Base-by-base conservation (phyloP, 2,329 filamentous ascomycete genomes). In the Aspergillus intermedius region DNA sequence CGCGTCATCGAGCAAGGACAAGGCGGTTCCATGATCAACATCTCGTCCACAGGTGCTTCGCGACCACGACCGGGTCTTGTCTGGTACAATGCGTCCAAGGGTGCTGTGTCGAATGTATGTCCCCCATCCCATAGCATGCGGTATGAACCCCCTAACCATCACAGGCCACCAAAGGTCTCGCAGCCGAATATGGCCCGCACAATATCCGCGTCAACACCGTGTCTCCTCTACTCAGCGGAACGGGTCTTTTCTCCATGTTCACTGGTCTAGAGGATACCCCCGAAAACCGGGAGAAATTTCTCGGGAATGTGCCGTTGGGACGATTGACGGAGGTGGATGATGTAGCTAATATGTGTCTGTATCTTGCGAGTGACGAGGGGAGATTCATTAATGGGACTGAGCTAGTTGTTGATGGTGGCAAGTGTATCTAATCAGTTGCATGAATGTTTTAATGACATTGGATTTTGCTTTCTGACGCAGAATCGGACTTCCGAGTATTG, bases 321-420 rank as follows among this genome's bases (percentile, higher is more conserved):
- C 61, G 72, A 15, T 54, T 70, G 23, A 69, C 68, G n/a, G 69
- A 72, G 13, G 63, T 67, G 2, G 71, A 75, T 8, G 86, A 90
- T 63, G 78, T 90, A 32, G 85, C 83, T 2, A 87, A 87, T 59
- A 83, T 84, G 22, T 83, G 80, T 52, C 75, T 83, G 15, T 90
- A 84, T 61, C 65, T 90, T 42, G 83, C 83, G 2, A 86, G 83
- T 50, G 82, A 88, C 23, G 86, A 89, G 60, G 83, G 82, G 0
- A 76, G 73, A 3, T 88, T 89, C 58, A 79, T 90, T 53, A 88
- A 84, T 0, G 86, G 86, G 0, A 76, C 83, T n/a, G 84, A 86
- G 53, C 71, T 88, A 52, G 79, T 86, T 46, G 78, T 85, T 40
- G 79, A 83, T 67, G 80, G 80, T 37, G 77, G 77, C 23, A 73